Evolutionary conservation across 352 stramenopile genomes (phyloP), one percentile per base, ranked within the genome.

Genomic region (Pythium apleroticum): DNA sequence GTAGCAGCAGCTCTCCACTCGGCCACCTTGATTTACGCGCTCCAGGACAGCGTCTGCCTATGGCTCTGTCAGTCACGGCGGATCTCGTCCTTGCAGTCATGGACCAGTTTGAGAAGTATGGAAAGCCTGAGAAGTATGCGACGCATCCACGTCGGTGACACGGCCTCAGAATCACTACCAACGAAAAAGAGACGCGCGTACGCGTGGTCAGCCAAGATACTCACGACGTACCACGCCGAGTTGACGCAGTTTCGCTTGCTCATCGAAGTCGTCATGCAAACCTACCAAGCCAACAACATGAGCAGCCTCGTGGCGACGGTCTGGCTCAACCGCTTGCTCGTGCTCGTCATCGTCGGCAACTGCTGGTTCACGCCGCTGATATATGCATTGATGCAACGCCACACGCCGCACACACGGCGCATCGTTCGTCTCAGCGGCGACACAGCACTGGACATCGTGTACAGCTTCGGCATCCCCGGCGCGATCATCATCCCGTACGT

Each of bases 321-420:
- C 2, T 54, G 53, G 55, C 49, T 73, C 48, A 73, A 73, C 24
- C 61, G 62, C 7, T 19, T 55, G 12, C 46, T 63, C 30, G 22
- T 20, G 3, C 24, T 30, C 6, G 41, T 57, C 3, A 41, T 69
- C 49, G 25, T 69, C 14, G 17, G 54, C 43, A 63, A 70, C 22
- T 73, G 66, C 61, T 69, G 60, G 66, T 63, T 39, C 41, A 50
- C 66, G 8, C 66, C 66, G 3, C 19, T 69, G 2, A 25, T 70
- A 5, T 55, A 67, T 25, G 52, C 22, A 12, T 27, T 27, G 1
- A 69, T 41, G 45, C 28, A 37, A 45, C 52, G 48, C 1, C 45
- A 33, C n/a, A 45, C 52, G 52, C 28, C 17, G 27, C 25, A 64
- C 17, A 20, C 15, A 5, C 41, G 54, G 22, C 54, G 67, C 17